phyloP scores from a whole-genome alignment of 768 basidiomycete species.

The Suillus lakei region DNA sequence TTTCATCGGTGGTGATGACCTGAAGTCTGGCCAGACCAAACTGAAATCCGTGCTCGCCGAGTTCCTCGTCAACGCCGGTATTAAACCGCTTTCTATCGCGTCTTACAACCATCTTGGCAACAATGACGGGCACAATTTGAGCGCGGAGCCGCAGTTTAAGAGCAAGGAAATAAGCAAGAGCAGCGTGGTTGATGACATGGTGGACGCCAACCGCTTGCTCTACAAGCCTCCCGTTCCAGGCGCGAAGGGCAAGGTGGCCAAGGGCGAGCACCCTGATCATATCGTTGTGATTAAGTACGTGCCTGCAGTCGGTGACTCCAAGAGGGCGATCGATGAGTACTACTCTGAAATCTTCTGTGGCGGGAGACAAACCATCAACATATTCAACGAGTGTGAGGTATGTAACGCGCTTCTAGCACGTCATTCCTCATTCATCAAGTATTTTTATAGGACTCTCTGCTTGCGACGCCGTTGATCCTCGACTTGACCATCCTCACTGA shows the following conservation, averaged over 20 bases:
- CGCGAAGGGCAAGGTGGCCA: conserved; percentile 59
- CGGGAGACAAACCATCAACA: conserved; percentile 91
- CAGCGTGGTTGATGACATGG: conserved; percentile 98
- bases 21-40: conserved; percentile 98
- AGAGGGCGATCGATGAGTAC: conserved; percentile 99
- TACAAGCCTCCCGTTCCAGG: conserved; percentile 82
- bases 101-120: conserved; percentile 99
- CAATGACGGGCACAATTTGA: conserved; percentile 94
- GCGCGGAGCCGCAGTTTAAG: conserved; percentile 91
- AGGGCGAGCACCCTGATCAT: conserved; percentile 98
- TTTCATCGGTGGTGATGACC: conserved; percentile 97
- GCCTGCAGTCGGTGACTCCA: conserved; percentile 95
- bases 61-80: conserved; percentile 98
- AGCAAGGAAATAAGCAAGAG: conserved; percentile 99
- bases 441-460: conserved; percentile 76
- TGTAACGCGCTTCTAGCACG: conserved; percentile 21
- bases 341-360: conserved; percentile 98
- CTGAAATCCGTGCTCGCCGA: conserved; percentile 97
- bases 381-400: conserved; percentile 98
- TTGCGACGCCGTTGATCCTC: conserved; percentile 95
- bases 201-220: conserved; percentile 84
- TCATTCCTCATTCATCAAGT: conserved; percentile 18
- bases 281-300: conserved; percentile 97
- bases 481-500: conserved; percentile 94
- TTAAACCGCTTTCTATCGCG: conserved; percentile 96